Conservation (phyloP, 345 rosid genomes). For the Toxicodendron radicans region DNA sequence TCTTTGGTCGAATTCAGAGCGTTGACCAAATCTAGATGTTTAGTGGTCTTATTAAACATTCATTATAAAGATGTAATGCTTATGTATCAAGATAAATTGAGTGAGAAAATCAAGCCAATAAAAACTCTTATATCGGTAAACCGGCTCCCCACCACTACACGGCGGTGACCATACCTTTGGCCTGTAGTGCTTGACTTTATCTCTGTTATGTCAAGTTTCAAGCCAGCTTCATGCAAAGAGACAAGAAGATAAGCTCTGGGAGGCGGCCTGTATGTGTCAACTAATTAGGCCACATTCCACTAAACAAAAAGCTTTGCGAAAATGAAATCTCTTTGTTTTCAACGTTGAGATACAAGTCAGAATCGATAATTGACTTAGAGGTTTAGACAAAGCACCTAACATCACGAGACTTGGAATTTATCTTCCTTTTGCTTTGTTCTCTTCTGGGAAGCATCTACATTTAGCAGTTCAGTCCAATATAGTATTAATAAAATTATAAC, state of each 20-base stretch:
- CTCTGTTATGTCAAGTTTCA: not conserved
- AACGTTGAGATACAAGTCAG: not conserved
- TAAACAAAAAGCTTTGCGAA: not conserved
- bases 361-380: not conserved
- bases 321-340: constrained; percentile 7
- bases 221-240: constrained; percentile 8
- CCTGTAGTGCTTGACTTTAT: constrained; percentile 16
- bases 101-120: too few relatives aligned
- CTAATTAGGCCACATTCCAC: not conserved
- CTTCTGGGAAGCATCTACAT: not conserved
- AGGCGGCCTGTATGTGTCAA: not conserved
- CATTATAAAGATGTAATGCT: not conserved
- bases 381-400: not conserved
- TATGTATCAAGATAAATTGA: not conserved
- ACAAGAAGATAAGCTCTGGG: not conserved
- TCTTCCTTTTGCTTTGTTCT: not conserved
- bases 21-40: not conserved
- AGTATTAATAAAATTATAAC: too few relatives aligned
- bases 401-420: not conserved
- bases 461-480: not conserved
- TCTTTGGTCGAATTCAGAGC: not conserved
- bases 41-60: not conserved
- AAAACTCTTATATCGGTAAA: not conserved
- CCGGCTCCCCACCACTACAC: not conserved
- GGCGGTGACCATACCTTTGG: constrained; percentile 12